Evolutionary conservation across 1,284 basidiomycete species (phyloP), one percentile per base, ranked within the genome.

Genomic region (Malassezia globosa): DNA sequence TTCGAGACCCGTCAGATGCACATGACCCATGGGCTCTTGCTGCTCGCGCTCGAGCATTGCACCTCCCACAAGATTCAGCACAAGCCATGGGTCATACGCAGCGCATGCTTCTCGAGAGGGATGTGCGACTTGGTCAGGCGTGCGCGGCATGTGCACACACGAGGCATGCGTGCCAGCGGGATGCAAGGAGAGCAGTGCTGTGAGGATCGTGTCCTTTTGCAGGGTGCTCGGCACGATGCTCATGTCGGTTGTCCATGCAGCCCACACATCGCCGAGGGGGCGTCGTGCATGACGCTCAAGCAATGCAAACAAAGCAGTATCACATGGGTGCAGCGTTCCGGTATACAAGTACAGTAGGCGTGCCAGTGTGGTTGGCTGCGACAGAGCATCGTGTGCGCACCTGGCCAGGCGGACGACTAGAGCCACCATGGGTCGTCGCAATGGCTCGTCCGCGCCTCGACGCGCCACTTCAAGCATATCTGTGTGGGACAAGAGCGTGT

Each of bases 81-180:
- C 71, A 66, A 92, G 86, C 0, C 82, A 72, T 1, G 89, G 87
- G 64, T 95, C 89, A 61, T 92, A 95, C 6, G 24, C 54, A 51
- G 27, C 31, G 37, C 18, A 39, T 18, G 21, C 36, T n/a, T n/a
- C n/a, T n/a, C n/a, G n/a, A n/a, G n/a, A n/a, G n/a, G n/a, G n/a
- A n/a, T n/a, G n/a, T n/a, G n/a, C n/a, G n/a, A n/a, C n/a, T 10
- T 23, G 39, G 18, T 7, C 45, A 7, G 13, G 39, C 37, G 5
- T 55, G 4, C 74, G 64, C 0, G 88, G 87, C 66, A 83, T 90
- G 4, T 77, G 73, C 10, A 83, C 75, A 60, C 81, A 86, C 0
- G 85, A 85, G 27, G 80, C 78, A 46, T 89, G 78, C 21, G 87
- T 78, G 22, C 77, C 74, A 16, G 74, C 73, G 0, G 85, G 74